Conservation (phyloP, 1,139 yeast genomes). For the Taiozyma sp. region DNA sequence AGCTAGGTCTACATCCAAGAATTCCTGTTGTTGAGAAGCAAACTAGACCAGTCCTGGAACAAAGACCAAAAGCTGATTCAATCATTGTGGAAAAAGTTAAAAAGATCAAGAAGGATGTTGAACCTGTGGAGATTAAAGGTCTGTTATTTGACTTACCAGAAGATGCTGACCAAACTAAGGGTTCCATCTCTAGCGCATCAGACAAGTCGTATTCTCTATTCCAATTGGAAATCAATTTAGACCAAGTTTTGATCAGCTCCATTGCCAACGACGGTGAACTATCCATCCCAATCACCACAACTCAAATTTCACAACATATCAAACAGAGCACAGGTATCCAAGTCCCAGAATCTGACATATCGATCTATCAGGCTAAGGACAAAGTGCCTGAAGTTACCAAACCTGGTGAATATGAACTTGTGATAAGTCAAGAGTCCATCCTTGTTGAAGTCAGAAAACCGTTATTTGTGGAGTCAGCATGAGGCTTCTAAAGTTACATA, state of each 20-base stretch:
- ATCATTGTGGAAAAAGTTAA: constrained; percentile 1
- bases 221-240: constrained; percentile 14
- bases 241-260: constrained; percentile 2
- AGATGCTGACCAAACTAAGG: constrained; percentile 1
- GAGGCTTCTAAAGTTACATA: constrained; percentile 4
- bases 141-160: constrained; percentile 16
- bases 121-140: constrained; percentile 17
- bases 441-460: background rate
- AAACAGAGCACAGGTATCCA: constrained; percentile 4
- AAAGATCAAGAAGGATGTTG: constrained; percentile 4
- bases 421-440: constrained; percentile 7
- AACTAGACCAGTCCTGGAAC: constrained; percentile 9
- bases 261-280: constrained; percentile 2
- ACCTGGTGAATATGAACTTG: constrained; percentile 13
- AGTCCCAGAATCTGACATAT: constrained; percentile 15
- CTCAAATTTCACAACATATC: constrained; percentile 9
- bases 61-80: constrained; percentile 5
- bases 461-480: constrained; percentile 1
- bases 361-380: constrained; percentile 1
- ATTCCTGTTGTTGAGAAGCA: constrained; percentile 52
- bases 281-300: constrained; percentile 5
- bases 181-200: constrained; percentile 6
- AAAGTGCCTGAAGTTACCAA: constrained; percentile 8
- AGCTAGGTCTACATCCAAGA: constrained; percentile 42
- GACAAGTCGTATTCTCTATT: constrained; percentile 17